phyloP scores from a whole-genome alignment of 306 rosid species.

The Leucaena leucocephala region DNA sequence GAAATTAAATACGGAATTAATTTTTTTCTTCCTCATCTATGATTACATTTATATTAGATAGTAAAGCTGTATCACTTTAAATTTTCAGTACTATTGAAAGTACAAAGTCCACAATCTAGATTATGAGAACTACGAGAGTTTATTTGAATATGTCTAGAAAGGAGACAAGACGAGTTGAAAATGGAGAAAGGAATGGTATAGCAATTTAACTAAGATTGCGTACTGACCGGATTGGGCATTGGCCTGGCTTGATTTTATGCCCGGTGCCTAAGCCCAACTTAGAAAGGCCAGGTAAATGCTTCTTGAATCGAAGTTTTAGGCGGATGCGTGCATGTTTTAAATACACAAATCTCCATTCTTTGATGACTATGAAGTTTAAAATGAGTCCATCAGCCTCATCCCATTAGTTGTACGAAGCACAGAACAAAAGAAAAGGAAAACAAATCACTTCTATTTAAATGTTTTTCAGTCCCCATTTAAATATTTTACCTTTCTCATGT shows the following conservation, averaged over 20 bases:
- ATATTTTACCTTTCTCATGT: constrained; percentile 26
- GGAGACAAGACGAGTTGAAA: neutral
- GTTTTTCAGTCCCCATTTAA: neutral
- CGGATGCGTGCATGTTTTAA: neutral
- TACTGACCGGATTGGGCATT: neutral
- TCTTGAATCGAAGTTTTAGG: neutral
- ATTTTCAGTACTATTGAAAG: constrained; percentile 18
- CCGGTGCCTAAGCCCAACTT: neutral
- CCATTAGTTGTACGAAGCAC: constrained; percentile 14
- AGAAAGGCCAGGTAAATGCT: neutral
- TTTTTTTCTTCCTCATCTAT: constrained; percentile 2
- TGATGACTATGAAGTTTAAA: constrained; percentile 16
- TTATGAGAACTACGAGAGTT: constrained; percentile 10
- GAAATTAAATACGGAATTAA: neutral
- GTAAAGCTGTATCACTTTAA: neutral
- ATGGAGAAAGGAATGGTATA: neutral
- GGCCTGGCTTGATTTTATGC: neutral
- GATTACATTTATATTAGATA: constrained; percentile 19
- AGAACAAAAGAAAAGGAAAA: neutral
- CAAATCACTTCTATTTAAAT: constrained; percentile 9
- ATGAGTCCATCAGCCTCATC: constrained; percentile 14
- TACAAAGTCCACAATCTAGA: constrained; percentile 18
- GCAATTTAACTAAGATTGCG: neutral
- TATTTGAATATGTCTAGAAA: constrained; percentile 1
- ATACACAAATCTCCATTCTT: neutral